phyloP scores from a whole-genome alignment of 345 rosid species.

The Salix brachista region DNA sequence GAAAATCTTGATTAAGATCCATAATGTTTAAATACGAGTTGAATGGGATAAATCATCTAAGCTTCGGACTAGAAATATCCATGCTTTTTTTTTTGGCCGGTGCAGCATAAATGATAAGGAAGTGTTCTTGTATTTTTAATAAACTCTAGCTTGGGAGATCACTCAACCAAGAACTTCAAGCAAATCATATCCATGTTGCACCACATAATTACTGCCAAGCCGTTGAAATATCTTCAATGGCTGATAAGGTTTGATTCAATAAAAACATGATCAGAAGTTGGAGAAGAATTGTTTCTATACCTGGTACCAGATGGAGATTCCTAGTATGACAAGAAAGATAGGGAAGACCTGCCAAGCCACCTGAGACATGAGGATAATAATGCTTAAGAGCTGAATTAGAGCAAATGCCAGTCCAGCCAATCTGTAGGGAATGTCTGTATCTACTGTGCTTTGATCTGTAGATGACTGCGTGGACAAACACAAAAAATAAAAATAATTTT shows the following conservation, averaged over 20 bases:
- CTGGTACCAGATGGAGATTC: constrained; percentile 63
- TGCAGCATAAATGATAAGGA: neutral
- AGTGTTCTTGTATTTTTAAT: neutral
- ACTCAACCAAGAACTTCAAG: neutral
- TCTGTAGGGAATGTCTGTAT: constrained; percentile 72
- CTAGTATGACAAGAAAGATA: constrained; percentile 51
- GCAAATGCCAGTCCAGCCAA: constrained; percentile 73
- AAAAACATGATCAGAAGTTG: neutral
- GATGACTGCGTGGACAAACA: constrained; percentile 45
- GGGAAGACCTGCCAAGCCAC: constrained; percentile 62
- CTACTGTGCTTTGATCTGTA: constrained; percentile 67
- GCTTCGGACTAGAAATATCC: neutral
- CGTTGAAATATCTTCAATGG: neutral
- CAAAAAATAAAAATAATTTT: neutral
- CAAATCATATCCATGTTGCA: neutral
- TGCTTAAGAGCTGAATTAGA: constrained; percentile 63
- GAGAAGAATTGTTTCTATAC: constrained; percentile 25
- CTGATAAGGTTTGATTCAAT: neutral
- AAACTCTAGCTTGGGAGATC: neutral
- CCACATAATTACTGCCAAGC: neutral
- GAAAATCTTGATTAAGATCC: neutral
- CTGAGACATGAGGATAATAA: constrained; percentile 56
- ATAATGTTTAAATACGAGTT: neutral
- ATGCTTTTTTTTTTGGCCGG: neutral
- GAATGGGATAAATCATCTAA: neutral